phyloP scores from a whole-genome alignment of 202 grass and related monocot genomes.

The Panicum hallii region DNA sequence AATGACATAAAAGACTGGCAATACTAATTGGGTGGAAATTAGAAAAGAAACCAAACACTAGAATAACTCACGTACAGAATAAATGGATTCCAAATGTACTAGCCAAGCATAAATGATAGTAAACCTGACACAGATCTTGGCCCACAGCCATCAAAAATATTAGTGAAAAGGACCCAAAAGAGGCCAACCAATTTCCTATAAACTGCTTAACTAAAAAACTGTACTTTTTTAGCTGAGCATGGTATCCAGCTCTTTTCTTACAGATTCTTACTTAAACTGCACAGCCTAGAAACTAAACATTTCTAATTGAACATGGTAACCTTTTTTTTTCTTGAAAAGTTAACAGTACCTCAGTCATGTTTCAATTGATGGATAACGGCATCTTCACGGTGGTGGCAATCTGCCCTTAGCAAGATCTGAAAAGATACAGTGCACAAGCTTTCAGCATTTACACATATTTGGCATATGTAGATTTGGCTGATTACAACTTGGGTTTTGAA shows the following conservation, averaged over 20 bases:
- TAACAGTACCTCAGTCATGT: not conserved
- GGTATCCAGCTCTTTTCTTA: not conserved
- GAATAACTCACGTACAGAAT: not conserved
- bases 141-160: not conserved
- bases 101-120: not conserved
- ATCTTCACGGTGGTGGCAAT: conserved; percentile 24
- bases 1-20: not conserved
- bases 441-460: conserved; percentile 5
- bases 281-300: not conserved
- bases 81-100: not conserved
- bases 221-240: not conserved
- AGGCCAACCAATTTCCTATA: not conserved
- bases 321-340: not conserved
- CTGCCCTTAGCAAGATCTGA: conserved; percentile 27
- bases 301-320: not conserved
- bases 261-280: conserved; percentile 6
- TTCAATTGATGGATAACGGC: not conserved
- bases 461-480: not conserved
- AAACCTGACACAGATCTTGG: not conserved
- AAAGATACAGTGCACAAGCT: conserved; percentile 8
- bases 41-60: not conserved
- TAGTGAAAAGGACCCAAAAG: not conserved
- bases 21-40: not conserved
- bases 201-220: not conserved
- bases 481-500: not conserved